Evolutionary conservation across 2,329 filamentous ascomycete species (phyloP).

Genomic region (Rhexocercosporidium sp.): DNA sequence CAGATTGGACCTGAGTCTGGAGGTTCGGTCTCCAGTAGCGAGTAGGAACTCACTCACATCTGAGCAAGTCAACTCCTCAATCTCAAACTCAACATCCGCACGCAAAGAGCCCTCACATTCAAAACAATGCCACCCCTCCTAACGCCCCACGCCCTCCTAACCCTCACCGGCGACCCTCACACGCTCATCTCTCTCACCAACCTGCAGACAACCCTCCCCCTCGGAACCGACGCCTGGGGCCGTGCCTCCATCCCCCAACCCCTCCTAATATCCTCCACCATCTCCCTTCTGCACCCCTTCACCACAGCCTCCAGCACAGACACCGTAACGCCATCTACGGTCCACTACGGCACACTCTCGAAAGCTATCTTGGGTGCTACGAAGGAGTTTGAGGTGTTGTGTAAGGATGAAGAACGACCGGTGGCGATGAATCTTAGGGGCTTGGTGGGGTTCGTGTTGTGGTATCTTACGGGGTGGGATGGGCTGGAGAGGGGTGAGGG

Average conservation of each 20-base stretch:
- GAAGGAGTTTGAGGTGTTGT: slow-evolving; percentile 19
- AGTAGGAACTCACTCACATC: neutral
- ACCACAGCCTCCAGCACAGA: slow-evolving; percentile 59
- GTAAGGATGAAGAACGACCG: slow-evolving; percentile 10
- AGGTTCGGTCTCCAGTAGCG: neutral
- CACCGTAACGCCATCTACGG: slow-evolving; percentile 68
- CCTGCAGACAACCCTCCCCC: slow-evolving; percentile 58
- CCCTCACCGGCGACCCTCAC: slow-evolving; percentile 47
- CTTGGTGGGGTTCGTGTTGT: slow-evolving; percentile 23
- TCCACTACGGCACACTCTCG: slow-evolving; percentile 75
- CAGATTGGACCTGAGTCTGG: neutral
- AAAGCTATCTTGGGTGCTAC: slow-evolving; percentile 62
- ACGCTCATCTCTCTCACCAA: slow-evolving; percentile 65
- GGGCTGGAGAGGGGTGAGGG: slow-evolving; percentile 8
- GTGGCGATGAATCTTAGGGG: slow-evolving; percentile 19
- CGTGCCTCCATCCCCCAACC: slow-evolving; percentile 63
- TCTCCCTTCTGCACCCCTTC: slow-evolving; percentile 63
- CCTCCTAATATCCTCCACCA: slow-evolving; percentile 61
- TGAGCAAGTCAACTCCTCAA: neutral
- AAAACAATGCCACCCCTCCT: slow-evolving; percentile 21
- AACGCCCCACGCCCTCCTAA: slow-evolving; percentile 24
- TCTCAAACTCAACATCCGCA: neutral
- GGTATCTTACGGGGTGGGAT: slow-evolving; percentile 20
- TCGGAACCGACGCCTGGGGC: slow-evolving; percentile 58
- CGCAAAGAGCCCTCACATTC: neutral